Percentiles rank a stretch among this genome's conserved stretches.
These are phyloP conservation scores for Paecilomyces formosus DNA, from an alignment of 2,329 filamentous ascomycete genomes.

Conservation along the genomic window DNA sequence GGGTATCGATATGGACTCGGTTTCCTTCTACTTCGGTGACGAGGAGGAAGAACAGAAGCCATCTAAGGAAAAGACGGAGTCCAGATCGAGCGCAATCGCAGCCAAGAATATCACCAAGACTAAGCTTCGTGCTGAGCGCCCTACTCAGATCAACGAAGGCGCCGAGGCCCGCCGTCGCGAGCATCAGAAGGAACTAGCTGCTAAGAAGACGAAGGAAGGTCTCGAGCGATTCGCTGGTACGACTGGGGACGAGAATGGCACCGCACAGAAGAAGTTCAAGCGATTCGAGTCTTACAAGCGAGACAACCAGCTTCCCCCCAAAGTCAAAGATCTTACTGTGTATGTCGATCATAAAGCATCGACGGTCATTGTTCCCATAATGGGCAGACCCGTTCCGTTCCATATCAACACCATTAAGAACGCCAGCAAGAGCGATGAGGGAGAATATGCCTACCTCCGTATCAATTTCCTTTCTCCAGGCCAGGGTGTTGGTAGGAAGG, in stretches of 20 bases:
- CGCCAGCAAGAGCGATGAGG: slow-evolving; percentile 93
- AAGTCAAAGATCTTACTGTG: slow-evolving; percentile 78
- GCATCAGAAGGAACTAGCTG: slow-evolving; percentile 83
- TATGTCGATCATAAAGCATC: slow-evolving; percentile 85
- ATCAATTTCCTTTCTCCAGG: slow-evolving; percentile 97
- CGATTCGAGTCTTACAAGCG: slow-evolving; percentile 98
- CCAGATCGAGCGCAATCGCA: slow-evolving; percentile 75
- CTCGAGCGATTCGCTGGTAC: slow-evolving; percentile 78
- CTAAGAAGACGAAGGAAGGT: slow-evolving; percentile 85
- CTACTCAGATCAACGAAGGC: slow-evolving; percentile 82
- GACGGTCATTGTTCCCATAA: slow-evolving; percentile 88
- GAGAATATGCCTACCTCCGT: slow-evolving; percentile 84
- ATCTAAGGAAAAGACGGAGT: slow-evolving; percentile 73
- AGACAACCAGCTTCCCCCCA: slow-evolving; percentile 82
- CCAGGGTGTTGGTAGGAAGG: slow-evolving; percentile 92
- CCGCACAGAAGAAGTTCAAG: slow-evolving; percentile 97
- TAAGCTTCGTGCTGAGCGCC: slow-evolving; percentile 81
- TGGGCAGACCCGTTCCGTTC: slow-evolving; percentile 95
- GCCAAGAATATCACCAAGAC: slow-evolving; percentile 94
- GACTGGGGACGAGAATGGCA: slow-evolving; percentile 75
- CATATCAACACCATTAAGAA: slow-evolving; percentile 99
- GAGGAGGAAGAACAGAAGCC: slow-evolving; percentile 76
- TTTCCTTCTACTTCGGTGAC: slow-evolving; percentile 98
- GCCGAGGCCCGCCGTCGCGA: slow-evolving; percentile 78
- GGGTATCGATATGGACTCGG: slow-evolving; percentile 82